Conservation (phyloP, 495 filamentous ascomycete species). For the Umbilicaria muhlenbergii region DNA sequence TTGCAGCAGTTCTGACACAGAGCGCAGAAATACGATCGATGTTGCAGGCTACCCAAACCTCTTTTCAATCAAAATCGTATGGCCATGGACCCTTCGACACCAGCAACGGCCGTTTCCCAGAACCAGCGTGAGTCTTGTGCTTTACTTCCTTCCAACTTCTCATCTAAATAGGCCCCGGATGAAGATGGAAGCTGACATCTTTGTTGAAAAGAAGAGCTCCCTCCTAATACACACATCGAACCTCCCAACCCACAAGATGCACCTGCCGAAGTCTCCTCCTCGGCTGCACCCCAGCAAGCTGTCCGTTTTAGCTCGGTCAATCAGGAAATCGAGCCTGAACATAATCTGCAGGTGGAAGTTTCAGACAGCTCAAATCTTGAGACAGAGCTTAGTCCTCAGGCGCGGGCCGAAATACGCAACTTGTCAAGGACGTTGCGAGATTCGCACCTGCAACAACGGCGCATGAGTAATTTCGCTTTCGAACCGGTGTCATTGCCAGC, state of each 20-base stretch:
- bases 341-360: slow-evolving; percentile 21
- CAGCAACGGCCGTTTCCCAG: too few relatives aligned
- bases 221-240: too few relatives aligned
- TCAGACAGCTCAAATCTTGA: slow-evolving; percentile 17
- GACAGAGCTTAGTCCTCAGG: slow-evolving; percentile 29
- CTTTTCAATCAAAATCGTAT: too few relatives aligned
- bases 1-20: too few relatives aligned
- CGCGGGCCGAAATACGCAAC: slow-evolving; percentile 50
- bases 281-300: slow-evolving; percentile 22
- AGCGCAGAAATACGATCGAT: too few relatives aligned
- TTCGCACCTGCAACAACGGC: slow-evolving; percentile 59
- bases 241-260: slow-evolving; percentile 7
- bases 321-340: slow-evolving; percentile 56
- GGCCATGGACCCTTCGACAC: too few relatives aligned
- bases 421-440: slow-evolving; percentile 57
- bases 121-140: too few relatives aligned
- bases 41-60: too few relatives aligned
- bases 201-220: too few relatives aligned
- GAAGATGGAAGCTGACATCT: too few relatives aligned
- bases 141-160: too few relatives aligned
- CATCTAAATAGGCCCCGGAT: too few relatives aligned
- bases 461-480: slow-evolving; percentile 74
- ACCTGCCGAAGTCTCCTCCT: background rate
- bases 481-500: slow-evolving; percentile 77
- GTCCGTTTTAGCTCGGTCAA: slow-evolving; percentile 74